These are phyloP conservation scores for Alternaria consortialis DNA, from an alignment of 2,329 filamentous ascomycete species.

Conservation along the genomic window DNA sequence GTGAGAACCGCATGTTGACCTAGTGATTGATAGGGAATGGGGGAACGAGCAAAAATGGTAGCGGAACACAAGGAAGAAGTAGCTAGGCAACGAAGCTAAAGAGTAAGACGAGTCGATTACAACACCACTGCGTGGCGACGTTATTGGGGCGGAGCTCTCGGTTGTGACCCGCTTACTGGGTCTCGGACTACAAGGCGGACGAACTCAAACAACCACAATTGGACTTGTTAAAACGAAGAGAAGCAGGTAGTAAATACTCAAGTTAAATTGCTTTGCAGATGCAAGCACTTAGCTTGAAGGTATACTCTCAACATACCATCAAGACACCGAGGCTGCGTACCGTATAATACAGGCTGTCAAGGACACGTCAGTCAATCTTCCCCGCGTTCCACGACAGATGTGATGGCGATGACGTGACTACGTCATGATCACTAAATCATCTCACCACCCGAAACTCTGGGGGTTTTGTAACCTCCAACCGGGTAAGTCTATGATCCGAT, in stretches of 20 bases:
- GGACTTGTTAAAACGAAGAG: background rate
- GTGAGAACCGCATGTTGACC: constrained; percentile 59
- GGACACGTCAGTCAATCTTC: constrained; percentile 25
- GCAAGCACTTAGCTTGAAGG: background rate
- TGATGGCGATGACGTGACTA: constrained; percentile 8
- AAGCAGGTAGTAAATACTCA: background rate
- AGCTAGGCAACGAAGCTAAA: constrained; percentile 21
- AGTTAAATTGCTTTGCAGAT: background rate
- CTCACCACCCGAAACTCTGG: constrained; percentile 5
- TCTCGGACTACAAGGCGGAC: constrained; percentile 18
- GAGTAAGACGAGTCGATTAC: constrained; percentile 42
- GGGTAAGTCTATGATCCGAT: background rate
- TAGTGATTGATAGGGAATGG: constrained; percentile 13
- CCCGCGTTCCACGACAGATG: constrained; percentile 13
- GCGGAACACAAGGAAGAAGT: constrained; percentile 18
- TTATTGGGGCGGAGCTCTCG: constrained; percentile 19
- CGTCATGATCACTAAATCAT: constrained; percentile 7
- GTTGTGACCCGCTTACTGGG: constrained; percentile 6
- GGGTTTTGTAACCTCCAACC: background rate
- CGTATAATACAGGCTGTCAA: constrained; percentile 17
- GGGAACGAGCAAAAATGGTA: constrained; percentile 12
- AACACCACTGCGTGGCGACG: constrained; percentile 34
- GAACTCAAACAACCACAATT: constrained; percentile 11
- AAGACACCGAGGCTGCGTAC: constrained; percentile 13
- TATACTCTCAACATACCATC: background rate